phyloP scores from a whole-genome alignment of 2,329 filamentous ascomycete genomes.

The Colletotrichum tropicale region DNA sequence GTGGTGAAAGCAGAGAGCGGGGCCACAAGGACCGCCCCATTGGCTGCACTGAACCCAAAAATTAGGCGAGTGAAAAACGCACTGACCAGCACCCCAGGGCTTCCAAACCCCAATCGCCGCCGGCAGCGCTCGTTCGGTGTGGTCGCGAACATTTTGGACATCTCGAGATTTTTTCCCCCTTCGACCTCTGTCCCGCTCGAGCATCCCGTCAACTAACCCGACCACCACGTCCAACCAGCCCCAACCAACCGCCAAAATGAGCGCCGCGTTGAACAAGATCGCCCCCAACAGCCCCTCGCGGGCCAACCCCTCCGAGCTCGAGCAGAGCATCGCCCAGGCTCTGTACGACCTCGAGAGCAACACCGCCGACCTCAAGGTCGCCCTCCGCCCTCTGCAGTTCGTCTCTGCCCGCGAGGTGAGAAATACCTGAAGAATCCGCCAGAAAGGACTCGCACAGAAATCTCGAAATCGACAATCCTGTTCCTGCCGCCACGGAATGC shows the following conservation, averaged over 20 bases:
- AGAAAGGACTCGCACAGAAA: neutral
- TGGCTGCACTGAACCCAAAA: neutral
- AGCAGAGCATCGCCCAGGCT: constrained; percentile 95
- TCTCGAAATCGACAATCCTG: constrained; percentile 4
- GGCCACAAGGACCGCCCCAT: neutral
- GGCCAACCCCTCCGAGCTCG: constrained; percentile 95
- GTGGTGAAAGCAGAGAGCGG: neutral
- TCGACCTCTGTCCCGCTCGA: constrained; percentile 14
- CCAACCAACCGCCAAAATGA: constrained; percentile 57
- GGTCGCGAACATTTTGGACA: neutral
- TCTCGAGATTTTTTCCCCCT: neutral
- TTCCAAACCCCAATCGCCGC: constrained; percentile 25
- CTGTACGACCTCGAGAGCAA: constrained; percentile 99
- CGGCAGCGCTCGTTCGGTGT: neutral
- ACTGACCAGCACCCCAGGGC: constrained; percentile 16
- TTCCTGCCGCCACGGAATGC: constrained; percentile 13
- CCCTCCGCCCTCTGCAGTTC: constrained; percentile 97
- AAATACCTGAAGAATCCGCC: constrained; percentile 43
- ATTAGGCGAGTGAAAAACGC: neutral
- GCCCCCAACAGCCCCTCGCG: constrained; percentile 95
- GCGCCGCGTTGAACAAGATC: constrained; percentile 93
- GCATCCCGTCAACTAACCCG: constrained; percentile 19
- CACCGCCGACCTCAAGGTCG: constrained; percentile 95
- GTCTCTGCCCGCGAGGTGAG: constrained; percentile 99
- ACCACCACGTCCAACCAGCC: constrained; percentile 15